Evolutionary conservation across 2,329 filamentous ascomycete species (phyloP).

Genomic region (Hymenoscyphus repandus): DNA sequence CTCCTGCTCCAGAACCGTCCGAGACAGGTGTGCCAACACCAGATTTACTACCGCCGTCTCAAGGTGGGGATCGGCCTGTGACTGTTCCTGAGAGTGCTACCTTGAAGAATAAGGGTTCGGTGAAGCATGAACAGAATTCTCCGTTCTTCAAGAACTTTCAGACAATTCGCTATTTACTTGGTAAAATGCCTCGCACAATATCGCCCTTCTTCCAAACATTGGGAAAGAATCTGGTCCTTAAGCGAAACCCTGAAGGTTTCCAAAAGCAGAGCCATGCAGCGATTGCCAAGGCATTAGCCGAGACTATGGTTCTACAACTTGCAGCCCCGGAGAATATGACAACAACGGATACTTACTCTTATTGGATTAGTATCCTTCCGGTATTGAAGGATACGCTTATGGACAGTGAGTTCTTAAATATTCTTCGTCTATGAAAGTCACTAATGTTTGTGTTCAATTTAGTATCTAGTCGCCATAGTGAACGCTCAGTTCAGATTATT

Average conservation of each 20-base stretch:
- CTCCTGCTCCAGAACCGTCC: constrained; percentile 7
- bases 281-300: constrained; percentile 62
- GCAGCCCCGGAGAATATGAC: constrained; percentile 37
- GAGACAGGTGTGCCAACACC: not conserved
- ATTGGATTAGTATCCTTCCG: constrained; percentile 76
- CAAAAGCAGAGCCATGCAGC: constrained; percentile 47
- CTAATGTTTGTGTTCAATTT: constrained; percentile 1
- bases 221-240: constrained; percentile 73
- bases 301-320: constrained; percentile 64
- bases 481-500: constrained; percentile 46
- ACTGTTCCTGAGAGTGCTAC: not conserved
- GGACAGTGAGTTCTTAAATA: constrained; percentile 44
- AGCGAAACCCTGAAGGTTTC: constrained; percentile 64
- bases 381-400: constrained; percentile 74
- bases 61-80: constrained; percentile 4
- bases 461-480: constrained; percentile 21
- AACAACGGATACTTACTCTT: constrained; percentile 64
- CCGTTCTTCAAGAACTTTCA: constrained; percentile 67
- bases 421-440: not conserved
- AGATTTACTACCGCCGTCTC: not conserved
- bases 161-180: constrained; percentile 69
- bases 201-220: constrained; percentile 81
- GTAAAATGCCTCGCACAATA: constrained; percentile 73
- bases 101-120: constrained; percentile 34
- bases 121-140: constrained; percentile 38